Evolutionary conservation across 495 filamentous ascomycete species (phyloP).

Genomic region (Physcia stellaris): DNA sequence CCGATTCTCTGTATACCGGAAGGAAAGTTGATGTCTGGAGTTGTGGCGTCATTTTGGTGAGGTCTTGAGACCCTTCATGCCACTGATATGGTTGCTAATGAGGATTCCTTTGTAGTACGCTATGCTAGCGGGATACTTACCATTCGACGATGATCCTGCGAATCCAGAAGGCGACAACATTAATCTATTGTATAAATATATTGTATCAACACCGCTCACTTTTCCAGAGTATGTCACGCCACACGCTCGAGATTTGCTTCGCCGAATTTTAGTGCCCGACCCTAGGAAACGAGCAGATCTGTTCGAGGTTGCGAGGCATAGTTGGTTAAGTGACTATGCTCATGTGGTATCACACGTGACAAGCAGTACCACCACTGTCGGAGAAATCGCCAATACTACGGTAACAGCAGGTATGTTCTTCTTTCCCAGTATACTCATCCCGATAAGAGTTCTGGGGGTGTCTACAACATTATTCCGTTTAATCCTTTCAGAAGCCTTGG

Average conservation of each 20-base stretch:
- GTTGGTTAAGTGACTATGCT: slow-evolving; percentile 93
- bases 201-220: slow-evolving; percentile 90
- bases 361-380: slow-evolving; percentile 76
- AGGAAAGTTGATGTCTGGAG: slow-evolving; percentile 99
- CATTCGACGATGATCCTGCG: slow-evolving; percentile 96
- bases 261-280: slow-evolving; percentile 91
- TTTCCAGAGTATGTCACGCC: slow-evolving; percentile 99
- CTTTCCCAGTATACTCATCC: slow-evolving; percentile 1
- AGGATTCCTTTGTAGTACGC: slow-evolving; percentile 70
- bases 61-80: no score
- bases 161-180: slow-evolving; percentile 99
- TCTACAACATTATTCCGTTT: slow-evolving; percentile 1
- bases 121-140: slow-evolving; percentile 97
- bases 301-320: slow-evolving; percentile 95
- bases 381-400: slow-evolving; percentile 74
- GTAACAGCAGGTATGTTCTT: slow-evolving; percentile 45
- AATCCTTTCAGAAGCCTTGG: no score
- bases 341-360: slow-evolving; percentile 94
- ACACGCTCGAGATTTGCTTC: slow-evolving; percentile 82
- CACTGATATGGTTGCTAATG: no score
- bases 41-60: slow-evolving; percentile 94
- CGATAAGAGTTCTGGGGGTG: background rate
- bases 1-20: slow-evolving; percentile 92
- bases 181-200: slow-evolving; percentile 98
- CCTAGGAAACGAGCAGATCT: slow-evolving; percentile 88